Base-by-base conservation (phyloP, 2,329 filamentous ascomycete species). In the Aspergillus japonicus region DNA sequence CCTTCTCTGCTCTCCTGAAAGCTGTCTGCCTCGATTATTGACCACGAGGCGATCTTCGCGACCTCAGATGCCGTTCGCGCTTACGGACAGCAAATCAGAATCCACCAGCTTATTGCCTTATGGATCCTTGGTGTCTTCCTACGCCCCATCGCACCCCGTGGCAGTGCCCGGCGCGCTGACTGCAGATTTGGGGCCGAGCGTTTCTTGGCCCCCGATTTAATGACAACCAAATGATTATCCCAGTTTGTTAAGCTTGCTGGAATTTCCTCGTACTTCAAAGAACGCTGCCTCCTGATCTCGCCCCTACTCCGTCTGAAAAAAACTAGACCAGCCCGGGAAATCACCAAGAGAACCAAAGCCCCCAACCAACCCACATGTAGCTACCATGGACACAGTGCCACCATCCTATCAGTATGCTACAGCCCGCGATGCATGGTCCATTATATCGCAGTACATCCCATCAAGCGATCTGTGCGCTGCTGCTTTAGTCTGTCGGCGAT, bases 391-490 rank as follows among this genome's bases (percentile, higher is more conserved):
- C 67, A 78, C 82, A 54, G 77, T 83, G 54, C 83, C 84, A 31
- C 85, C 85, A 4, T 84, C 84, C n/a, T 88, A 87, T 69, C 78
- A 85, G 66, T 79, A 77, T 50, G 84, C 83, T 55, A 83, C 82
- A 11, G 73, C 79, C 58, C 78, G 81, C 64, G 81, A 87, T 66
- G 78, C 80, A 47, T 86, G 83, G 82, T 71, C 77, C 42, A 77
- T 87, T 42, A 76, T 87, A 56, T 84, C 85, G 8, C 78, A 74
- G 16, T 87, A 86, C 64, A 79, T 87, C 5, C 77, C 79, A 1
- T 85, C 84, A 2, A 77, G 78, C 31, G 82, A 85, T 59, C 77
- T 87, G 5, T 86, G 82, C 63, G 78, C 83, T 24, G 81, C 80
- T 7, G 81, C 82, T 5, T 72, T 86, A 29, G 85, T 87, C 8